Evolutionary conservation across 495 filamentous ascomycete species (phyloP).

Genomic region (Chaetomidium leptoderma): DNA sequence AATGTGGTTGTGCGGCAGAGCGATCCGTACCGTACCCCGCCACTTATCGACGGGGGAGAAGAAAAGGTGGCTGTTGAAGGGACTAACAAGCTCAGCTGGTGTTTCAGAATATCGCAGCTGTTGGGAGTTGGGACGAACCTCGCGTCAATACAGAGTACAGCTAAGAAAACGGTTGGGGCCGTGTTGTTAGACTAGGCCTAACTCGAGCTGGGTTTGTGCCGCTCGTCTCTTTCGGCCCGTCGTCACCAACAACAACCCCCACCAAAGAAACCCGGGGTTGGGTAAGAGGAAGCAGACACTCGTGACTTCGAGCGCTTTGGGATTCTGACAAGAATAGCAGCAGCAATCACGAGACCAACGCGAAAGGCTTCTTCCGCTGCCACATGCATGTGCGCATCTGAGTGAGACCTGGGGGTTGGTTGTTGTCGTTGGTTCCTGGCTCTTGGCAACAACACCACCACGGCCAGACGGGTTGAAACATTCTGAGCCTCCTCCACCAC

Average conservation of each 20-base stretch:
- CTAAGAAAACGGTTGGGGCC: not conserved
- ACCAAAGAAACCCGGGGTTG: not conserved
- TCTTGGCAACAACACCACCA: not conserved
- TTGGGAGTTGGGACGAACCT: conserved; percentile 2
- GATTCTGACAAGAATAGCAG: conserved; percentile 9
- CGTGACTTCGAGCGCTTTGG: not conserved
- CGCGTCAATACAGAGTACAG: not conserved
- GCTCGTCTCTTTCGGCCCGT: not conserved
- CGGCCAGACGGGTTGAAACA: not conserved
- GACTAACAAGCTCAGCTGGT: conserved; percentile 12
- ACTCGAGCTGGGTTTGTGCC: not conserved
- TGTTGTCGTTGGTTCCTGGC: not conserved
- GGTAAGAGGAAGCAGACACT: not conserved
- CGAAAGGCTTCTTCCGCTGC: conserved; percentile 3
- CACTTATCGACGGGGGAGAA: not conserved
- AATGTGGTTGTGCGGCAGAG: not conserved
- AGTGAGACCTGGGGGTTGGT: not conserved
- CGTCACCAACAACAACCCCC: not conserved
- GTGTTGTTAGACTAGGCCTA: not conserved
- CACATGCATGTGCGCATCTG: conserved; percentile 4
- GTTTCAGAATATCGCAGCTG: conserved; percentile 9
- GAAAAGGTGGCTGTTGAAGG: not conserved
- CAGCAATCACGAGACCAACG: not conserved
- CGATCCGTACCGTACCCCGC: not conserved
- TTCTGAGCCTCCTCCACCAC: no score